phyloP scores from a whole-genome alignment of 148 eudicot genomes.

The Vaccinium vitisidaea region DNA sequence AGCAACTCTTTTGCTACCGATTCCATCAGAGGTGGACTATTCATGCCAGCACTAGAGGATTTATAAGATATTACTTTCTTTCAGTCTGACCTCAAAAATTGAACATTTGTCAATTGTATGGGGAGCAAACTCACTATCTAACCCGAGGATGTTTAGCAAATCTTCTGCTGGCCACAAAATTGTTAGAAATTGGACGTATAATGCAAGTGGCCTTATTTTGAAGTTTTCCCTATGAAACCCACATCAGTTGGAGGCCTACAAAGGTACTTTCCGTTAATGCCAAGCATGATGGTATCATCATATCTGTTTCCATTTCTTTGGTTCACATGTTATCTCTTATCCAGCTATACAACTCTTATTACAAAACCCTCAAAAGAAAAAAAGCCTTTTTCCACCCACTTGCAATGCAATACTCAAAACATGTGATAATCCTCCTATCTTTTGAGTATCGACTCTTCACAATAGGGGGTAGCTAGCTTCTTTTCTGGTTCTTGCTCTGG shows the following conservation, averaged over 20 bases:
- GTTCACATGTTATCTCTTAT: constrained; percentile 14
- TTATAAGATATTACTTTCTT: no score
- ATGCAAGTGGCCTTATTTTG: neutral
- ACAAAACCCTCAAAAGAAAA: neutral
- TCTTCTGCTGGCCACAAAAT: no score
- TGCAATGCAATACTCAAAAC: constrained; percentile 1
- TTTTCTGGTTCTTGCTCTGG: neutral
- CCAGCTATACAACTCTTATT: neutral
- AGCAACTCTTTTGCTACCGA: no score
- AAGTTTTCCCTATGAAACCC: neutral
- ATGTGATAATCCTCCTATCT: constrained; percentile 4
- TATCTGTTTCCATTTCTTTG: constrained; percentile 3
- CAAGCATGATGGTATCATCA: constrained; percentile 2
- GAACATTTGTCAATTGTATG: no score
- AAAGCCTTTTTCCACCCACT: constrained; percentile 5
- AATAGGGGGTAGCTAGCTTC: neutral
- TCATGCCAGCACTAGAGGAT: no score
- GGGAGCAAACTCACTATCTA: no score
- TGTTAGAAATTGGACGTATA: neutral
- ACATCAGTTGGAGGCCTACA: neutral
- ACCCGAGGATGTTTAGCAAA: no score
- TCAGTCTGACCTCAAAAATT: no score
- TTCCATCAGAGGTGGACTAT: no score
- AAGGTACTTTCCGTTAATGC: neutral
- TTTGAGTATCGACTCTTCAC: neutral